Evolutionary conservation across 1,139 yeast genomes (phyloP).

Genomic region (Blastobotrys indianensis): DNA sequence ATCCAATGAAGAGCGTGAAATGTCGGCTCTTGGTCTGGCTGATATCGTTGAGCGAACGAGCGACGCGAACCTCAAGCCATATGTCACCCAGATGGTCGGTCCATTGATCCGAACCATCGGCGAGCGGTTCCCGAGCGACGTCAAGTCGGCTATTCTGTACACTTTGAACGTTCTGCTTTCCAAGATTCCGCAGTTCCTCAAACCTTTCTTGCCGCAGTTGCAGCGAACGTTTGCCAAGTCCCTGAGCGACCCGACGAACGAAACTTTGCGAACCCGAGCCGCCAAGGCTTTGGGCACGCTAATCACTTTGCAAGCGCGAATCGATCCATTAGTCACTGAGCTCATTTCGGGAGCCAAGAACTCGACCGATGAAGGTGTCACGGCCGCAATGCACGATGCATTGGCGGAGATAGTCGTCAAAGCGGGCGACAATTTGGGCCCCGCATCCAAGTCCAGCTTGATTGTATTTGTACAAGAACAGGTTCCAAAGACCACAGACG

Average conservation of each 20-base stretch:
- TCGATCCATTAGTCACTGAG: constrained; percentile 86
- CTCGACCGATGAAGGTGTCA: constrained; percentile 57
- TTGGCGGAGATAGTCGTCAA: constrained; percentile 74
- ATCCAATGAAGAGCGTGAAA: constrained; percentile 72
- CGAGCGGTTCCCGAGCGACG: constrained; percentile 84
- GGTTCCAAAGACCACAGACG: constrained; percentile 15
- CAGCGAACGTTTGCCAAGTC: constrained; percentile 96
- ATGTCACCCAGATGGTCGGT: constrained; percentile 92
- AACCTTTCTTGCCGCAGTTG: constrained; percentile 95
- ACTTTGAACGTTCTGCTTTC: constrained; percentile 73
- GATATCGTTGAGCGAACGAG: constrained; percentile 85
- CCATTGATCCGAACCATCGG: constrained; percentile 98
- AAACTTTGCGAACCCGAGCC: constrained; percentile 73
- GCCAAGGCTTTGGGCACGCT: constrained; percentile 84
- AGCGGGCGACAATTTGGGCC: constrained; percentile 75
- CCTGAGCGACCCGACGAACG: constrained; percentile 67
- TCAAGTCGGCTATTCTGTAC: constrained; percentile 83
- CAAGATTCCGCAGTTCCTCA: constrained; percentile 83
- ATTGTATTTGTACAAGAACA: constrained; percentile 66
- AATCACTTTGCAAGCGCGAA: constrained; percentile 85
- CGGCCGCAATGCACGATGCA: constrained; percentile 80
- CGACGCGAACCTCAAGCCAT: constrained; percentile 70
- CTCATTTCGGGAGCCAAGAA: constrained; percentile 69
- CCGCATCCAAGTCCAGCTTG: constrained; percentile 61
- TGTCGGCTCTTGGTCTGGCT: constrained; percentile 84